Base-by-base conservation (phyloP, 768 basidiomycete species). In the Amanita fuliginea region DNA sequence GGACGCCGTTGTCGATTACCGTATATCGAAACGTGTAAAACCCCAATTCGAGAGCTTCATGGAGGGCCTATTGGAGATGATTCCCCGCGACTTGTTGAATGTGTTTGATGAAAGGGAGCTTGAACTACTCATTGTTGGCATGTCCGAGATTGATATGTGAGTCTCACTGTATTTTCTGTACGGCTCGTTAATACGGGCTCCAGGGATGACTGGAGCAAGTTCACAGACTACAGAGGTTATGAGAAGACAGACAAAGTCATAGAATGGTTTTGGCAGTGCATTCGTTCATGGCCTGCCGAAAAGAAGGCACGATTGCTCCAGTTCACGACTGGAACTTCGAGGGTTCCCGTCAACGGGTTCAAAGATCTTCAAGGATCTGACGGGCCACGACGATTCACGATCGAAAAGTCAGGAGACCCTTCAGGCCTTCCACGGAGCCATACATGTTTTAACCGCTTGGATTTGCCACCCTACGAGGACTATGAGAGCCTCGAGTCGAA, bases 261-360 rank as follows among this genome's bases (percentile, higher is more conserved):
- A 54, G 85, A 89, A 59, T 94, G 92, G 92, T 95, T 95, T 74
- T 94, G 92, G 92, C 81, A 92, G 63, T 87, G 84, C 58, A 78
- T 95, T 48, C 81, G 86, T 33, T 81, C 83, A 30, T 95, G 92
- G 92, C 86, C 92, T 7, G 74, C 86, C 0, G 92, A 95, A 62
- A 77, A 86, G 55, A 93, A 93, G 63, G 84, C 85, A 35, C 81
- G 90, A 11, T 64, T 93, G 33, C 67, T 94, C 16, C 91, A 93
- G 63, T 95, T 95, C 65, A 86, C 88, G 4, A 93, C 89, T 1
- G 84, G 84, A 16, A 87, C 84, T 2, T 87, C 85, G n/a, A 72
- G 85, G 53, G 78, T 87, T 19, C 84, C 92, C 9, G 91, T 92
- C 57, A 92, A 92, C 60, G 93, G 92, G 0, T 95, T 95, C 74